These are phyloP conservation scores for Phytophthora pinifolia DNA, from an alignment of 352 stramenopile genomes.

Conservation along the genomic window DNA sequence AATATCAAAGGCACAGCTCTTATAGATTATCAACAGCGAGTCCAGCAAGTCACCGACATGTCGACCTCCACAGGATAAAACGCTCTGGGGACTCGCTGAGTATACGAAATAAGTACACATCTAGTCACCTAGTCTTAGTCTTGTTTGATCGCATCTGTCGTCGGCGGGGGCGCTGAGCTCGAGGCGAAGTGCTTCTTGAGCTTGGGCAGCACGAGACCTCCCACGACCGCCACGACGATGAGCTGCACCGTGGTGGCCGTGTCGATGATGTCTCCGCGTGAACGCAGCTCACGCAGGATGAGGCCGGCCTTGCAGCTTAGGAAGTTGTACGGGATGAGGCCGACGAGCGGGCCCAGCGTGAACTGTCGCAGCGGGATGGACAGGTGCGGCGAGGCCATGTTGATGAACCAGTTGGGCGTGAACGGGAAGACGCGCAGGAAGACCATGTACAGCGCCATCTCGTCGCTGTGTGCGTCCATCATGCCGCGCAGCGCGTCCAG, in stretches of 20 bases:
- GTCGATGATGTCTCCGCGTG: constrained; percentile 78
- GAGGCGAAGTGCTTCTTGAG: constrained; percentile 70
- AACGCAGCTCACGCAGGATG: constrained; percentile 69
- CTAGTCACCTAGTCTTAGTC: constrained; percentile 29
- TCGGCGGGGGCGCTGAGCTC: constrained; percentile 10
- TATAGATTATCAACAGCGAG: constrained; percentile 19
- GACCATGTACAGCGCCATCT: constrained; percentile 83
- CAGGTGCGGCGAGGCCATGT: constrained; percentile 77
- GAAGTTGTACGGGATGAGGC: constrained; percentile 85
- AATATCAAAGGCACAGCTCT: constrained; percentile 13
- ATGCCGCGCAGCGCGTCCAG: constrained; percentile 50
- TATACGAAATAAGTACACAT: constrained; percentile 26
- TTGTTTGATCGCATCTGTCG: constrained; percentile 25
- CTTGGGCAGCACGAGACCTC: constrained; percentile 53
- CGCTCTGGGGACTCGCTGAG: constrained; percentile 5
- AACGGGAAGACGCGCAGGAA: constrained; percentile 84
- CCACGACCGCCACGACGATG: constrained; percentile 63
- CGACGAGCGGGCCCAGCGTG: constrained; percentile 57
- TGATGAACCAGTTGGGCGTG: constrained; percentile 88
- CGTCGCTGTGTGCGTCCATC: constrained; percentile 68
- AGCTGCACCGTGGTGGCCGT: constrained; percentile 73
- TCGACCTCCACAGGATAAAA: neutral
- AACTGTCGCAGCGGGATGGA: constrained; percentile 68
- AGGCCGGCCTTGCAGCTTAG: constrained; percentile 79
- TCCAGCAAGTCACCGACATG: neutral